A percentile compares a stretch with the other conserved stretches of the same genome.
phyloP scores from a whole-genome alignment of 1,284 basidiomycete species.

The Termitomyces sp. region DNA sequence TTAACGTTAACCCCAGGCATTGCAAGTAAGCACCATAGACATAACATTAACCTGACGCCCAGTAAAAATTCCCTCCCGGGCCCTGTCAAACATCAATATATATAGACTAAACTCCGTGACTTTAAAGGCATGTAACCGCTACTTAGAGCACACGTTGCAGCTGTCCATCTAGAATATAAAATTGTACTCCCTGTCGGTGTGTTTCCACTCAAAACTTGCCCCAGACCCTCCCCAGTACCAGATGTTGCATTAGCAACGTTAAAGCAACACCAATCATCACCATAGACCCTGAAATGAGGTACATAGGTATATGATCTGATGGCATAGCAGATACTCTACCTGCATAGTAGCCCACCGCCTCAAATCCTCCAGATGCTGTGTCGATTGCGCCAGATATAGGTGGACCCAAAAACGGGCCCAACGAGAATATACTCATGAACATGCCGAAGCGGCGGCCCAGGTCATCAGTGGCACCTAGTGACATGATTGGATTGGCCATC shows the following conservation, averaged over 20 bases:
- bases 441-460: conserved; percentile 63
- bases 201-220: conserved; percentile 31
- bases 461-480: conserved; percentile 54
- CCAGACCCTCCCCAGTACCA: conserved; percentile 31
- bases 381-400: conserved; percentile 65
- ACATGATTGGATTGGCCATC: conserved; percentile 49
- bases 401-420: conserved; percentile 48
- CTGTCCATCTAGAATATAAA: too few relatives aligned
- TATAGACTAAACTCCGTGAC: too few relatives aligned
- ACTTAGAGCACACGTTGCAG: too few relatives aligned
- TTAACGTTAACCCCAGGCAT: too few relatives aligned
- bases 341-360: conserved; percentile 57
- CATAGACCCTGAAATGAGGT: conserved; percentile 27
- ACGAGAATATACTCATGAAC: conserved; percentile 43
- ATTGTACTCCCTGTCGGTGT: not conserved
- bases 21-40: too few relatives aligned
- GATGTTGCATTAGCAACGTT: conserved; percentile 32
- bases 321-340: conserved; percentile 29
- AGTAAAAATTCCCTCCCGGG: too few relatives aligned
- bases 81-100: too few relatives aligned
- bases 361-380: conserved; percentile 43
- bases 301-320: not conserved
- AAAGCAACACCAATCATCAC: conserved; percentile 34
- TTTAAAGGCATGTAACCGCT: too few relatives aligned
- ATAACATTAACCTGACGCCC: too few relatives aligned